phyloP scores from a whole-genome alignment of 768 basidiomycete species.

The Russula ochroleuca region DNA sequence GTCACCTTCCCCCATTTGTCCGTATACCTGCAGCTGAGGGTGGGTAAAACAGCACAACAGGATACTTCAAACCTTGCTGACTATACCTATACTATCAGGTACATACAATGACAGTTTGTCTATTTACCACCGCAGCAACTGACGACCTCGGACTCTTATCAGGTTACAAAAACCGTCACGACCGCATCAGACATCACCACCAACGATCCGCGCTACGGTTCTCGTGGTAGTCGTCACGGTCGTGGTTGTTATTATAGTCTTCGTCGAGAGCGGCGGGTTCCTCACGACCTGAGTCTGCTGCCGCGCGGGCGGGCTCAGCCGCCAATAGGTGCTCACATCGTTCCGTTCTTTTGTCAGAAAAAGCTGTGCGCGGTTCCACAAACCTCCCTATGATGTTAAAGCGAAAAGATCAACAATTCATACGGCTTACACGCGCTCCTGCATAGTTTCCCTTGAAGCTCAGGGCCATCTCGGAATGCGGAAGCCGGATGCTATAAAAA shows the following conservation, averaged over 20 bases:
- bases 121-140: no score
- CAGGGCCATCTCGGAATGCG: constrained; percentile 19
- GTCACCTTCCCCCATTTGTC: no score
- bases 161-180: no score
- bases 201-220: background rate
- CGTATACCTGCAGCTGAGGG: no score
- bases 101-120: no score
- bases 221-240: constrained; percentile 22
- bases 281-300: constrained; percentile 17
- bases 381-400: background rate
- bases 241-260: constrained; percentile 25
- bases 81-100: no score
- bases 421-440: constrained; percentile 23
- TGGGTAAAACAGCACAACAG: no score
- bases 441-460: constrained; percentile 15
- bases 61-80: no score
- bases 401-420: background rate
- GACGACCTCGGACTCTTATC: no score
- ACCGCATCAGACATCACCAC: no score
- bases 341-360: constrained; percentile 20
- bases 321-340: constrained; percentile 23
- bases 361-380: constrained; percentile 10
- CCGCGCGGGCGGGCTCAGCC: constrained; percentile 14
- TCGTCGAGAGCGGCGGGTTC: constrained; percentile 19
- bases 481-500: constrained; percentile 24